These are phyloP conservation scores for Wickerhamiella parazyma DNA, from an alignment of 805 yeast species.

Conservation along the genomic window DNA sequence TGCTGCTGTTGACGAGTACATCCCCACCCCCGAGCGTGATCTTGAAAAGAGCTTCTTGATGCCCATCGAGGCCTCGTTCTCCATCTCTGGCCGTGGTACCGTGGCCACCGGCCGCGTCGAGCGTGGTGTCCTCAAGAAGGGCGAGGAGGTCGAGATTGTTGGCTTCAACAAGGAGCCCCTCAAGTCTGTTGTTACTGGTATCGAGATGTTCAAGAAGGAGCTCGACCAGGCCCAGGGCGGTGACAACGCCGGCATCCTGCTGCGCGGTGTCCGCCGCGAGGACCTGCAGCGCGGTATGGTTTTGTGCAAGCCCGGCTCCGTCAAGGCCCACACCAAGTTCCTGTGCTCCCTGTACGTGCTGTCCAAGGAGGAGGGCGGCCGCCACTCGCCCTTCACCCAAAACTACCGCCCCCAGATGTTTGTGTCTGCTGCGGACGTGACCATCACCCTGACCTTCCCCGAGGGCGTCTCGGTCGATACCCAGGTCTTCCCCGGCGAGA, in stretches of 20 bases:
- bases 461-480: constrained; percentile 68
- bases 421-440: constrained; percentile 91
- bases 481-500: constrained; percentile 97
- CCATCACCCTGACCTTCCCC: constrained; percentile 84
- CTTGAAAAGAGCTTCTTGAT: constrained; percentile 90
- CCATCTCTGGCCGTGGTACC: constrained; percentile 99
- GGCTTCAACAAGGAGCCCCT: constrained; percentile 77
- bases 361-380: constrained; percentile 97
- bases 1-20: constrained; percentile 84
- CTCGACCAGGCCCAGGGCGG: constrained; percentile 97
- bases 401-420: constrained; percentile 97
- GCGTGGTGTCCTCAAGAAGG: constrained; percentile 94
- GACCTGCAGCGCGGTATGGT: constrained; percentile 97
- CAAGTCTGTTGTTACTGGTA: constrained; percentile 94
- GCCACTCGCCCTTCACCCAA: constrained; percentile 93
- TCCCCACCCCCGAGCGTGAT: constrained; percentile 95
- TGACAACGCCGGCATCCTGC: constrained; percentile 94
- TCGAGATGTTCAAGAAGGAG: constrained; percentile 99
- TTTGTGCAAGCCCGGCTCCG: constrained; percentile 80
- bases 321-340: constrained; percentile 86
- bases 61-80: constrained; percentile 95
- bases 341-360: constrained; percentile 85
- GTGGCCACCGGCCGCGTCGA: constrained; percentile 98
- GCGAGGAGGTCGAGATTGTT: constrained; percentile 96
- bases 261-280: constrained; percentile 98